Conservation (phyloP, 2,329 filamentous ascomycete genomes). For the Parasarocladium wereldwijsianum region DNA sequence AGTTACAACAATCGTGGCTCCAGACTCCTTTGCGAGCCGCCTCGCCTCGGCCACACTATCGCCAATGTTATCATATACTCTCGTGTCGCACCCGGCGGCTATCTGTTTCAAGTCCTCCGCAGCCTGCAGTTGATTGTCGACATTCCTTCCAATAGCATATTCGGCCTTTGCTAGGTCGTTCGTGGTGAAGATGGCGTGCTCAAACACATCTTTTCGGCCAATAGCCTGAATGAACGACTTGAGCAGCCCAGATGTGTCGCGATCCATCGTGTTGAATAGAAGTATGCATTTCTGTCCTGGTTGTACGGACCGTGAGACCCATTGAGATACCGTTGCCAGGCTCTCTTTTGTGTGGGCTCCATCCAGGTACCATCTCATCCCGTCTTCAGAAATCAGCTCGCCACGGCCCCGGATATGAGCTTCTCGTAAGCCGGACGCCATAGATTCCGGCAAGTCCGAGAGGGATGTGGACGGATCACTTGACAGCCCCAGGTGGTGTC, state of each 20-base stretch:
- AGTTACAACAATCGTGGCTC: conserved; percentile 53
- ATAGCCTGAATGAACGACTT: conserved; percentile 42
- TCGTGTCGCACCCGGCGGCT: conserved; percentile 28
- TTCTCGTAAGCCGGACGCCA: conserved; percentile 48
- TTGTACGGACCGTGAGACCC: conserved; percentile 49
- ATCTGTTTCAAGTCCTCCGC: conserved; percentile 44
- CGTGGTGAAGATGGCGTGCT: conserved; percentile 65
- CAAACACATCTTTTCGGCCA: conserved; percentile 36
- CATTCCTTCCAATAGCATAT: conserved; percentile 24
- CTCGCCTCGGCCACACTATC: conserved; percentile 50
- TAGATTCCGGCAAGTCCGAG: conserved; percentile 20
- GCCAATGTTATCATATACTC: conserved; percentile 52
- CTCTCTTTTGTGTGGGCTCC: conserved; percentile 82
- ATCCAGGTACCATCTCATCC: conserved; percentile 65
- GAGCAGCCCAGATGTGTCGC: conserved; percentile 56
- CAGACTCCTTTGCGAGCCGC: conserved; percentile 17
- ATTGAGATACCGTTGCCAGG: conserved; percentile 58
- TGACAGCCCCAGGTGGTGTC: conserved; percentile 34
- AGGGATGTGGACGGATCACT: conserved; percentile 11
- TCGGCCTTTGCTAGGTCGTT: conserved; percentile 34
- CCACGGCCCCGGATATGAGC: conserved; percentile 65
- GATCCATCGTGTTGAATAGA: conserved; percentile 87
- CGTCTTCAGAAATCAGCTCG: conserved; percentile 42
- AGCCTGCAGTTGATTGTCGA: conserved; percentile 52
- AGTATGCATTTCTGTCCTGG: conserved; percentile 32